Conservation (phyloP, 495 filamentous ascomycete genomes). For the Clohesyomyces aquaticus region DNA sequence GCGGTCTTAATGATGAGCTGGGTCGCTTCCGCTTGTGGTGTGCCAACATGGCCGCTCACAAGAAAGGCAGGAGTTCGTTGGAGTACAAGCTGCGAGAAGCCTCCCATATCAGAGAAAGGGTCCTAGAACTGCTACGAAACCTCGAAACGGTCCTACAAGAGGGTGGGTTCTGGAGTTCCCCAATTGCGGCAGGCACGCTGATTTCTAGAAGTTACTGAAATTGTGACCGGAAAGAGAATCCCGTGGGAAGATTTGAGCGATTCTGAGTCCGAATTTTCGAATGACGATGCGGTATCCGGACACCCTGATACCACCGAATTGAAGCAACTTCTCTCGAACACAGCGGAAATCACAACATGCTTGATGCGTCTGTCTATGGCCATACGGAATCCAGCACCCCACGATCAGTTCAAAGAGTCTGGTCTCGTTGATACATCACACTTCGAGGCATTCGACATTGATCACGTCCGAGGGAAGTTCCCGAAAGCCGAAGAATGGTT, state of each 20-base stretch:
- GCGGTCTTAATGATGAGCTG: constrained; percentile 45
- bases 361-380: constrained; percentile 28
- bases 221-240: not conserved
- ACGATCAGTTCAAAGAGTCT: constrained; percentile 24
- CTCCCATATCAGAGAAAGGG: constrained; percentile 49
- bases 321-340: constrained; percentile 17
- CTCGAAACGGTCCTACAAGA: constrained; percentile 24
- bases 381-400: constrained; percentile 27
- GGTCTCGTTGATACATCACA: constrained; percentile 10
- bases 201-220: not conserved
- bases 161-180: not conserved
- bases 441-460: constrained; percentile 20
- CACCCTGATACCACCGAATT: constrained; percentile 12
- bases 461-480: constrained; percentile 21
- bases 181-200: not conserved
- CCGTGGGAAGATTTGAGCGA: constrained; percentile 23
- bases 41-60: constrained; percentile 53
- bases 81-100: constrained; percentile 54
- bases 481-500: constrained; percentile 20
- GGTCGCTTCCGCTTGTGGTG: constrained; percentile 53
- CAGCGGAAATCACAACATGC: constrained; percentile 27
- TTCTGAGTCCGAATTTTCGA: constrained; percentile 6
- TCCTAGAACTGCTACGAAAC: constrained; percentile 45
- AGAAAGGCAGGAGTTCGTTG: constrained; percentile 49
- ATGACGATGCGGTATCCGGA: constrained; percentile 5